Evolutionary conservation across 148 eudicot species (phyloP).

Genomic region (Nepenthes gracilis): DNA sequence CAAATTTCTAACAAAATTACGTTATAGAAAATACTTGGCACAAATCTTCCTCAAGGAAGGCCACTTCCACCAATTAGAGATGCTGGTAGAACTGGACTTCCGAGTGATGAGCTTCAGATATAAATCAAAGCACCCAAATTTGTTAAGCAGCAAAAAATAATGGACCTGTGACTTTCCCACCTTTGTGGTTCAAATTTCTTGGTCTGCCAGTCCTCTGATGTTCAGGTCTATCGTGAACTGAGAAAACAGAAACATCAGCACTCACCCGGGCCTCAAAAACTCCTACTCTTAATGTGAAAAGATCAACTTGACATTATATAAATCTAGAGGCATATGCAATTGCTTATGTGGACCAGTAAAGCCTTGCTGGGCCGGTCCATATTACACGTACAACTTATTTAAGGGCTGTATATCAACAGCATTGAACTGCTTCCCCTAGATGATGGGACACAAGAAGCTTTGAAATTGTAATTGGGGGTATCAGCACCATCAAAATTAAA

Average conservation of each 20-base stretch:
- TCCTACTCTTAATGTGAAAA: conserved; percentile 26
- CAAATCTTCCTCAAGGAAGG: conserved; percentile 45
- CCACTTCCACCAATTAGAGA: conserved; percentile 49
- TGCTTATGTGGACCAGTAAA: conserved; percentile 43
- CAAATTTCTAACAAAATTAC: conserved; percentile 37
- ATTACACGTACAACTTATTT: conserved; percentile 41
- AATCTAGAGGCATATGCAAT: conserved; percentile 38
- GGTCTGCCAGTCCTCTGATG: conserved; percentile 25
- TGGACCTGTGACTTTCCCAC: conserved; percentile 14
- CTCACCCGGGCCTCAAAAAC: conserved; percentile 27
- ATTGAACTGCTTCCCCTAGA: conserved; percentile 35
- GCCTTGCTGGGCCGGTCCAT: conserved; percentile 33
- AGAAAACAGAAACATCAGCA: conserved; percentile 21
- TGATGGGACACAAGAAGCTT: conserved; percentile 24
- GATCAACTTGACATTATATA: conserved; percentile 44
- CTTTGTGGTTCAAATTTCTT: conserved; percentile 25
- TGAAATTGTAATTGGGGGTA: conserved; percentile 34
- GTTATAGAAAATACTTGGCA: conserved; percentile 24
- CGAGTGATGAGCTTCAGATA: conserved; percentile 39
- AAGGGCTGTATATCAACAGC: conserved; percentile 38
- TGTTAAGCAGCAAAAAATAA: conserved; percentile 40
- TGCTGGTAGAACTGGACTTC: conserved; percentile 70
- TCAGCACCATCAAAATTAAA: conserved; percentile 41
- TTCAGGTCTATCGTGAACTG: conserved; percentile 31
- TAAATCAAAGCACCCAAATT: conserved; percentile 40